Conservation (phyloP, 495 filamentous ascomycete species). For the Aspergillus wentii region DNA sequence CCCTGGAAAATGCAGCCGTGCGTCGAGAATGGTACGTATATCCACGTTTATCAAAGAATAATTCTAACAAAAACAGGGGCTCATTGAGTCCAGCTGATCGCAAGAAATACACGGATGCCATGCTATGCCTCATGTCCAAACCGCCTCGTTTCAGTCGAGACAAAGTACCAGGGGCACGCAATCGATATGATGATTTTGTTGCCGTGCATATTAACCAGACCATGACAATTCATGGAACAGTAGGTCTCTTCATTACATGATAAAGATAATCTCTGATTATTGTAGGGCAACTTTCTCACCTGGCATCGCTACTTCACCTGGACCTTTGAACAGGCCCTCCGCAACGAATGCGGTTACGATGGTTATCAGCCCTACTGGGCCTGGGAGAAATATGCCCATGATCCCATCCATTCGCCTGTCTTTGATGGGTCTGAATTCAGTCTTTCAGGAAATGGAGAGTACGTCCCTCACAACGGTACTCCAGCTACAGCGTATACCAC, state of each 20-base stretch:
- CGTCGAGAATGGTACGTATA: conserved; percentile 29
- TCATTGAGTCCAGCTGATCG: conserved; percentile 40
- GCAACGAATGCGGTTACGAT: conserved; percentile 61
- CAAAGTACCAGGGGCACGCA: conserved; percentile 42
- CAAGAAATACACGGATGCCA: conserved; percentile 53
- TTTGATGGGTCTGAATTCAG: conserved; percentile 54
- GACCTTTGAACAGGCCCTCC: conserved; percentile 58
- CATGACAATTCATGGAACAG: conserved; percentile 50
- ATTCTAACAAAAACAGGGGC: conserved; percentile 33
- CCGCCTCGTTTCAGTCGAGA: conserved; percentile 34
- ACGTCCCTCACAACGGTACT: conserved; percentile 27
- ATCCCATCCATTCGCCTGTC: conserved; percentile 50
- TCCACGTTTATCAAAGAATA: conserved; percentile 1
- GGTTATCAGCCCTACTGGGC: conserved; percentile 52
- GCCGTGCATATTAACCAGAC: conserved; percentile 59
- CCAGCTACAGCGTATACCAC: conserved; percentile 9
- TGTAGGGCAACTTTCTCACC: conserved; percentile 53
- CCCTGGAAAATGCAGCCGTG: conserved; percentile 19
- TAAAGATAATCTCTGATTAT: not conserved
- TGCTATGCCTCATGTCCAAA: conserved; percentile 50
- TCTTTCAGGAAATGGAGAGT: conserved; percentile 53
- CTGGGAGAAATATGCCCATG: conserved; percentile 48
- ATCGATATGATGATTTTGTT: conserved; percentile 62
- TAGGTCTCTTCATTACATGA: conserved; percentile 11
- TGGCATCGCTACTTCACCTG: conserved; percentile 64